A percentile compares a stretch with the other conserved stretches of the same genome.
Evolutionary conservation across 2,329 filamentous ascomycete species (phyloP).

Genomic region (Cercospora sesami): DNA sequence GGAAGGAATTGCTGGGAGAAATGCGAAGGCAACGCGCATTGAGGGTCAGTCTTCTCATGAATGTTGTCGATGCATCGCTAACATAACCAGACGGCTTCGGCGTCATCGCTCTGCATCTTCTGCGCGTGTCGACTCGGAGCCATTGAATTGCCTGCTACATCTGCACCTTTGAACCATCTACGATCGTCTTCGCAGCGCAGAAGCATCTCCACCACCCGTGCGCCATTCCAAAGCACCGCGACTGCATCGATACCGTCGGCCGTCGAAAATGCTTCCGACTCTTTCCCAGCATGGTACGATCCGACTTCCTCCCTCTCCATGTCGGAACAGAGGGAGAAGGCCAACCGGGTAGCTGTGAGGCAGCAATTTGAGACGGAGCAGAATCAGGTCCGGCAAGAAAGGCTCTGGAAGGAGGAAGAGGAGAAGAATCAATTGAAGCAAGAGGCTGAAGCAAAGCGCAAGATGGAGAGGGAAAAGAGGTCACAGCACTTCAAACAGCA

Average conservation of each 20-base stretch:
- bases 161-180: background rate
- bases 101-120: conserved; percentile 38
- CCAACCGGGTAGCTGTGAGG: conserved; percentile 19
- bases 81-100: conserved; percentile 32
- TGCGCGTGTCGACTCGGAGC: conserved; percentile 35
- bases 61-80: conserved; percentile 3
- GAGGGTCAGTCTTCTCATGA: conserved; percentile 26
- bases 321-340: conserved; percentile 28
- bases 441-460: background rate
- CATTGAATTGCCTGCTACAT: conserved; percentile 23
- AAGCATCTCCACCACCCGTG: conserved; percentile 21
- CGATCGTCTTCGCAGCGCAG: conserved; percentile 11
- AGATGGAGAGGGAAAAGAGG: background rate
- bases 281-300: conserved; percentile 22
- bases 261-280: conserved; percentile 10
- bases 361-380: conserved; percentile 14
- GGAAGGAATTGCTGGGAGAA: background rate
- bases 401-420: conserved; percentile 18
- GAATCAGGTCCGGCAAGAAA: conserved; percentile 16
- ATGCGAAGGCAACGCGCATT: conserved; percentile 36
- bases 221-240: conserved; percentile 13
- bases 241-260: conserved; percentile 1
- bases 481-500: background rate
- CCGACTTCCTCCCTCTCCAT: conserved; percentile 29
- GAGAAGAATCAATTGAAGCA: conserved; percentile 3